Percentiles rank a stretch among this genome's conserved stretches.
phyloP scores from a whole-genome alignment of 805 yeast genomes.

The Sugiyamaella marilandica region DNA sequence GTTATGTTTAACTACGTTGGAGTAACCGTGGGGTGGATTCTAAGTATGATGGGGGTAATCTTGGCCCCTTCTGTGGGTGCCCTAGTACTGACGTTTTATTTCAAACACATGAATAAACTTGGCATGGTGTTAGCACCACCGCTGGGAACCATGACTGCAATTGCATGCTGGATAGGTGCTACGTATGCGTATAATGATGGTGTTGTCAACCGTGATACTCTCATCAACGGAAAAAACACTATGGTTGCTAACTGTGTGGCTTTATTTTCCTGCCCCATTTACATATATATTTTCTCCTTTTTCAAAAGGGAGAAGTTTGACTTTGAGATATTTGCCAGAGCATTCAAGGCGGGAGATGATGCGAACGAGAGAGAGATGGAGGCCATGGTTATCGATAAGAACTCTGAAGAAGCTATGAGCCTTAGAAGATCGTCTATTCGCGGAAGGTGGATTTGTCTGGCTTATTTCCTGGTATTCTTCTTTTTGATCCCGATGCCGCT shows the following conservation, averaged over 20 bases:
- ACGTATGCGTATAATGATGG: slow-evolving; percentile 27
- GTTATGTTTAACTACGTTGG: slow-evolving; percentile 77
- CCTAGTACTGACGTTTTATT: slow-evolving; percentile 62
- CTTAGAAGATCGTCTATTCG: slow-evolving; percentile 53
- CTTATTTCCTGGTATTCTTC: slow-evolving; percentile 57
- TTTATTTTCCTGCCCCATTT: slow-evolving; percentile 25
- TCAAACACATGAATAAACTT: slow-evolving; percentile 52
- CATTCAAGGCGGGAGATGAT: slow-evolving; percentile 36
- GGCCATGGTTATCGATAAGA: slow-evolving; percentile 21
- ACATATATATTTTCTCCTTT: slow-evolving; percentile 9
- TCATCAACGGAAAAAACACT: slow-evolving; percentile 25
- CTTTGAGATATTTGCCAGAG: slow-evolving; percentile 53
- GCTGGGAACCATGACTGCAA: slow-evolving; percentile 65
- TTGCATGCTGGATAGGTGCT: slow-evolving; percentile 51
- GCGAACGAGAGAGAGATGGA: slow-evolving; percentile 36
- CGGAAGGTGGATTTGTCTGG: slow-evolving; percentile 55
- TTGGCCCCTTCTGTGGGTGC: slow-evolving; percentile 84
- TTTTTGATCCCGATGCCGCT: slow-evolving; percentile 90
- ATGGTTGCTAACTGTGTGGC: slow-evolving; percentile 32
- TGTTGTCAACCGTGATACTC: slow-evolving; percentile 27
- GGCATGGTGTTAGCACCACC: slow-evolving; percentile 77
- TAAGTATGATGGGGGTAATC: slow-evolving; percentile 83
- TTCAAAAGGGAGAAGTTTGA: slow-evolving; percentile 33
- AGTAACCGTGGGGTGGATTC: slow-evolving; percentile 79
- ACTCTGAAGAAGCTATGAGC: slow-evolving; percentile 45